Evolutionary conservation across 1,284 basidiomycete genomes (phyloP), one percentile per base, ranked within the genome.

Genomic region (Apiotrichum gracile): DNA sequence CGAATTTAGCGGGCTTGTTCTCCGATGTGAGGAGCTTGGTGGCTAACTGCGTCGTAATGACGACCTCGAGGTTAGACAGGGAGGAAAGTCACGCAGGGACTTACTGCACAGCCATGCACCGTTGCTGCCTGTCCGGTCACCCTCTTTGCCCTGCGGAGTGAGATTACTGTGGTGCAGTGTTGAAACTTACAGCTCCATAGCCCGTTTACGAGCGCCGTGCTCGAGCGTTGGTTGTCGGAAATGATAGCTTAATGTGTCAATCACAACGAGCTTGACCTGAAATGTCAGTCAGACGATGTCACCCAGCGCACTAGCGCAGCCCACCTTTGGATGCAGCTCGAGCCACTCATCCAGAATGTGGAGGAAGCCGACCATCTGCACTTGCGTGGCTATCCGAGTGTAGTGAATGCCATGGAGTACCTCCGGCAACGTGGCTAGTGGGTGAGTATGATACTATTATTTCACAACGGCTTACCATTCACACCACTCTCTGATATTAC

Each of bases 231-330:
- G 75, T 26, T 74, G 70, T 1, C 75, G 64, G 48, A 76, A 71
- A 49, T 74, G 73, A 55, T 60, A 71, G 37, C 70, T 74, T 17
- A 76, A 56, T 1, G 70, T 74, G 54, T 76, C 75, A 44, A 76
- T 64, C 16, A 74, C 42, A 16, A 76, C 57, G 3, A 76, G 64
- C 35, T 66, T 65, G 24, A 73, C 68, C 74, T 76, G 33, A 6
- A n/a, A 22, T 3, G 48, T 54, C 17, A 49, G 47, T 42, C 13
- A 29, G 14, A n/a, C 6, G 21, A 27, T 25, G 9, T 29, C 17
- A 3, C 4, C 21, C 9, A n/a, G 24, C 5, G n/a, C 2, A 34
- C 29, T 13, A 41, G n/a, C n/a, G n/a, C n/a, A n/a, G n/a, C n/a
- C n/a, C 31, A 74, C 74, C 43, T 65, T 62, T 0, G 70, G 68